phyloP scores from a whole-genome alignment of 106 monocot genomes.

The Cymbidium sinense region DNA sequence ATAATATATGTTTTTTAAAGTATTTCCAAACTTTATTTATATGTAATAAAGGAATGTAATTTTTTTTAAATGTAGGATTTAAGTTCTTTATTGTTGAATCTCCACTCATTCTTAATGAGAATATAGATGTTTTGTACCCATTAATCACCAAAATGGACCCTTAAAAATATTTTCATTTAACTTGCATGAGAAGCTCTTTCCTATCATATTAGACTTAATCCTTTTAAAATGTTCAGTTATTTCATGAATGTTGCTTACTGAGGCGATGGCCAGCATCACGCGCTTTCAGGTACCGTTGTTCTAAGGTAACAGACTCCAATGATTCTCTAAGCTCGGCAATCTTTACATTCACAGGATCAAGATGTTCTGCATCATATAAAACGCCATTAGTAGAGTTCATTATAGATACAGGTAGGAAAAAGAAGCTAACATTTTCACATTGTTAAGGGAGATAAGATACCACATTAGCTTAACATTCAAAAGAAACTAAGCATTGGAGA shows the following conservation, averaged over 20 bases:
- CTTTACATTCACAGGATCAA: conserved; percentile 94
- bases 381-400: neutral
- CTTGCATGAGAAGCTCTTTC: neutral
- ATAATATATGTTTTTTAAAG: too few species aligned
- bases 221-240: neutral
- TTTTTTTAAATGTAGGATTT: neutral
- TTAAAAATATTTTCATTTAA: neutral
- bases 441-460: neutral
- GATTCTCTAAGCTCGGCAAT: conserved; percentile 96
- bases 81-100: neutral
- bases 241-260: conserved; percentile 47
- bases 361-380: conserved; percentile 60
- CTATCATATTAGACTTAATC: neutral
- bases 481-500: neutral
- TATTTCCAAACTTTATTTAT: too few species aligned
- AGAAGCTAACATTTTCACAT: neutral
- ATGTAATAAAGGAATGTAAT: neutral
- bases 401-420: neutral
- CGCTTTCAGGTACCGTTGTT: conserved; percentile 89
- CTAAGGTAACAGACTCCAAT: conserved; percentile 83
- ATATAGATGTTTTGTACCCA: neutral
- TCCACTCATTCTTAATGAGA: neutral
- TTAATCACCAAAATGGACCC: neutral
- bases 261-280: conserved; percentile 83
- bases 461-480: neutral